Conservation (phyloP, 768 basidiomycete species). For the Termitomyces sp. region DNA sequence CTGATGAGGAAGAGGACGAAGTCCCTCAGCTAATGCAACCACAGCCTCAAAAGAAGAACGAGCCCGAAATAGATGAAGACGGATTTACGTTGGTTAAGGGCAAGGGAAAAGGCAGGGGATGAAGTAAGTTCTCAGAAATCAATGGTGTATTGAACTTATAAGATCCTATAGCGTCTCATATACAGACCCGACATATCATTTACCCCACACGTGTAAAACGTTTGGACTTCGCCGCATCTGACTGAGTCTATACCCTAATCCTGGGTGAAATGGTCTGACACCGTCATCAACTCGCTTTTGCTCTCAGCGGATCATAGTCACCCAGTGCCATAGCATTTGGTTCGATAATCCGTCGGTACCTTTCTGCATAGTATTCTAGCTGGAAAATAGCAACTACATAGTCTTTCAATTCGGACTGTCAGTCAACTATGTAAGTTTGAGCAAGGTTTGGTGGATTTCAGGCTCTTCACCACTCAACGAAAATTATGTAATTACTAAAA, state of each 20-base stretch:
- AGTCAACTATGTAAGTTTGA: background rate
- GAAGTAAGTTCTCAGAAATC: background rate
- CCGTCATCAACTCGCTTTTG: background rate
- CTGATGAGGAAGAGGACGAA: conserved; percentile 43
- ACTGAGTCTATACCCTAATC: background rate
- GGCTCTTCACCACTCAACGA: no score
- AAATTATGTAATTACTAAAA: background rate
- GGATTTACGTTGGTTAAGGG: conserved; percentile 81
- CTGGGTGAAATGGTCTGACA: background rate
- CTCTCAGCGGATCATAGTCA: background rate
- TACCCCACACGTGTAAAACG: background rate
- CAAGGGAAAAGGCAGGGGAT: conserved; percentile 45
- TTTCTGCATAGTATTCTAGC: no score
- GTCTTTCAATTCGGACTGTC: no score
- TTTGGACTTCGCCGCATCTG: background rate
- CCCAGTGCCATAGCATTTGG: background rate
- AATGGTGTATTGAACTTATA: background rate
- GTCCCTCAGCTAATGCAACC: conserved; percentile 52
- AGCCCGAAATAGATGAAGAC: conserved; percentile 84
- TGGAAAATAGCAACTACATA: no score
- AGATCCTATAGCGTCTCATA: background rate
- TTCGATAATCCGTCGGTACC: background rate
- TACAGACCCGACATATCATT: background rate
- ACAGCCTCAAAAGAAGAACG: conserved; percentile 27
- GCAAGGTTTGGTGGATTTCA: no score